Conservation (phyloP, 2,329 filamentous ascomycete genomes). For the Aspergillus aculeatus region DNA sequence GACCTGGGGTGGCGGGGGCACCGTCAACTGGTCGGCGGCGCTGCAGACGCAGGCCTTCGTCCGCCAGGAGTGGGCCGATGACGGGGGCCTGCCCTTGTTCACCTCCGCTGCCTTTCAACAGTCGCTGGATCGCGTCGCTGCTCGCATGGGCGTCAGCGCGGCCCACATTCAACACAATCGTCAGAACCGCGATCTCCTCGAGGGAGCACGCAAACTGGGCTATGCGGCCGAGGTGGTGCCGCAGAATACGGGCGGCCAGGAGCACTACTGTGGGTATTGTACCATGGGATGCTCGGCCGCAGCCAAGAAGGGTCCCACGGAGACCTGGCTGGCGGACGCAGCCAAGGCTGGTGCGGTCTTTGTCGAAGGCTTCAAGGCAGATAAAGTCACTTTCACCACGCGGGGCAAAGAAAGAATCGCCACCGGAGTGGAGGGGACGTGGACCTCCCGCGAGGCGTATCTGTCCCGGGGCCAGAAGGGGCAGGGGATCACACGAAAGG, state of each 20-base stretch:
- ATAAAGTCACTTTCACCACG: constrained; percentile 66
- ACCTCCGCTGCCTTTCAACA: constrained; percentile 70
- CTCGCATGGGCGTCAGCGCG: constrained; percentile 71
- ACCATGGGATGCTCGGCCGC: constrained; percentile 61
- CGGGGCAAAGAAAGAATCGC: constrained; percentile 56
- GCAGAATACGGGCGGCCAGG: constrained; percentile 70
- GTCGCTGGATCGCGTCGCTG: constrained; percentile 74
- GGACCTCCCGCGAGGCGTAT: constrained; percentile 68
- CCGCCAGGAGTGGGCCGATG: constrained; percentile 72
- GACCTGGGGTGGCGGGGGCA: constrained; percentile 82
- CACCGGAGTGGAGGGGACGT: constrained; percentile 69
- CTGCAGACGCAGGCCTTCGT: constrained; percentile 72
- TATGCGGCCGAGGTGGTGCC: constrained; percentile 68
- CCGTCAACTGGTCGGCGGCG: constrained; percentile 77
- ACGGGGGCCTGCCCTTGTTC: constrained; percentile 69
- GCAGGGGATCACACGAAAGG: constrained; percentile 51
- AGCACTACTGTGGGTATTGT: constrained; percentile 73
- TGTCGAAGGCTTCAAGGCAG: constrained; percentile 75
- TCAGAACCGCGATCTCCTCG: constrained; percentile 68
- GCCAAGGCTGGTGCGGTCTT: constrained; percentile 74
- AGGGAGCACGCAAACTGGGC: constrained; percentile 71
- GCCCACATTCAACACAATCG: constrained; percentile 70
- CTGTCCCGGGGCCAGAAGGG: constrained; percentile 49
- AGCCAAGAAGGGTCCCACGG: constrained; percentile 75
- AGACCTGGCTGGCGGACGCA: constrained; percentile 77